These are phyloP conservation scores for Pseudocercospora musae DNA, from an alignment of 2,329 filamentous ascomycete species.

Conservation along the genomic window DNA sequence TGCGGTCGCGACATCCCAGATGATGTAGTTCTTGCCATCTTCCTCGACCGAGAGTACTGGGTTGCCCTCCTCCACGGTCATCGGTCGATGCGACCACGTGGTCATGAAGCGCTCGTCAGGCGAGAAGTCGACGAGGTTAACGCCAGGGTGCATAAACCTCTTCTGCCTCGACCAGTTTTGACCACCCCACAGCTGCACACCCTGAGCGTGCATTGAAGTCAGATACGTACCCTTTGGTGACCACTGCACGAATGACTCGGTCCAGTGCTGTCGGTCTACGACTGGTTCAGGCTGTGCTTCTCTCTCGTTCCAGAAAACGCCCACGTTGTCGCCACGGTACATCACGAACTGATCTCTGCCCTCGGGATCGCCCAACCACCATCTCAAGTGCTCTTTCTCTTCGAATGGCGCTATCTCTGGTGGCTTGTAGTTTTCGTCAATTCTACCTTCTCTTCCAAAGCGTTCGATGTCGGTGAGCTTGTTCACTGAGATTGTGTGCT, in stretches of 20 bases:
- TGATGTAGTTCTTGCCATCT: conserved; percentile 98
- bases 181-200: conserved; percentile 96
- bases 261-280: conserved; percentile 94
- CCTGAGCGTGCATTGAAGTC: conserved; percentile 90
- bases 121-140: conserved; percentile 95
- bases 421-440: conserved; percentile 84
- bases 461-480: conserved; percentile 98
- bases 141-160: conserved; percentile 90
- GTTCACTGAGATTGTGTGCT: conserved; percentile 91
- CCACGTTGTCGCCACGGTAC: conserved; percentile 87
- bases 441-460: conserved; percentile 86
- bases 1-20: conserved; percentile 91
- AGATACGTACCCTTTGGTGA: conserved; percentile 92
- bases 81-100: conserved; percentile 93
- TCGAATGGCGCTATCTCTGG: conserved; percentile 80
- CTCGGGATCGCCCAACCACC: conserved; percentile 84
- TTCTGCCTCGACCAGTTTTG: conserved; percentile 84
- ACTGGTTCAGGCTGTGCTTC: conserved; percentile 83
- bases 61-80: conserved; percentile 86
- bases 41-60: conserved; percentile 74
- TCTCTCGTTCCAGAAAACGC: conserved; percentile 98
- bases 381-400: conserved; percentile 91
- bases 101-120: conserved; percentile 89
- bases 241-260: conserved; percentile 97
- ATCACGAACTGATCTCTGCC: conserved; percentile 94